A percentile compares a stretch with the other conserved stretches of the same genome.
phyloP scores from a whole-genome alignment of 176 grass and related monocot genomes.

The Puya raimondii region DNA sequence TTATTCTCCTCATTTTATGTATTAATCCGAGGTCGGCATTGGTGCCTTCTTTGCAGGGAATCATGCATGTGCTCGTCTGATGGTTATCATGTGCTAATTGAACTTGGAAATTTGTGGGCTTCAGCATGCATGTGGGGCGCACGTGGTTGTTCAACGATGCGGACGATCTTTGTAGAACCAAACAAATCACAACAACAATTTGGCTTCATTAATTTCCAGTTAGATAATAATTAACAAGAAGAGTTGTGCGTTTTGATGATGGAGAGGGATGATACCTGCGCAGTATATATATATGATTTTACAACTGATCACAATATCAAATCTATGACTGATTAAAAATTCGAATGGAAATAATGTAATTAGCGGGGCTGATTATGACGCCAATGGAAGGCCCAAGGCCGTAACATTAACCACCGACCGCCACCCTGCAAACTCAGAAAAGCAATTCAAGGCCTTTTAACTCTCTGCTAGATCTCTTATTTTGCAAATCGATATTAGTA shows the following conservation, averaged over 20 bases:
- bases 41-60: too few relatives aligned
- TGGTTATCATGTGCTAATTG: conserved; percentile 14
- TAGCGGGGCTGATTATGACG: too few relatives aligned
- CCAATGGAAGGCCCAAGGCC: not conserved
- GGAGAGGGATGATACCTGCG: not conserved
- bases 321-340: not conserved
- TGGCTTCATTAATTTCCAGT: not conserved
- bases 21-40: not conserved
- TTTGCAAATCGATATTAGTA: too few relatives aligned
- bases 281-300: not conserved
- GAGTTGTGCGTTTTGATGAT: not conserved
- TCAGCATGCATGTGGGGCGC: not conserved
- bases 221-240: not conserved
- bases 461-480: too few relatives aligned
- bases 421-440: too few relatives aligned
- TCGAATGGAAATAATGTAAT: too few relatives aligned
- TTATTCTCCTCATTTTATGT: not conserved
- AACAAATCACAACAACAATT: not conserved
- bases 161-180: not conserved
- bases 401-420: too few relatives aligned
- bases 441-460: too few relatives aligned
- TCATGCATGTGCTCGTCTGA: conserved; percentile 8
- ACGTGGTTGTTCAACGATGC: not conserved
- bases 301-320: not conserved
- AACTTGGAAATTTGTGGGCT: not conserved